phyloP scores from a whole-genome alignment of 2,329 filamentous ascomycete species.

The Stemphylium lycopersici region DNA sequence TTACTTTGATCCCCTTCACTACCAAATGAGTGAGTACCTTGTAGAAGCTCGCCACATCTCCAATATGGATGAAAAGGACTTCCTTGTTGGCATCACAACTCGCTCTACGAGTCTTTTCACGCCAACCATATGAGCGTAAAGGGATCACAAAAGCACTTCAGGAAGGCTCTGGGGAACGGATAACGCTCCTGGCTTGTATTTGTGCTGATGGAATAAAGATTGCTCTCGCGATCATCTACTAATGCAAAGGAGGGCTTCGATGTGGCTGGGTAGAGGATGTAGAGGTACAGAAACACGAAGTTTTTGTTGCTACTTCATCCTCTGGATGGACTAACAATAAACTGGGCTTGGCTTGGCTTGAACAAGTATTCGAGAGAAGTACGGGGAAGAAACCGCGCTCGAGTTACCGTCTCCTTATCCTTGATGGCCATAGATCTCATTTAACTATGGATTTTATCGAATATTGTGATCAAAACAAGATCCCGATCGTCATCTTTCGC shows the following conservation, averaged over 20 bases:
- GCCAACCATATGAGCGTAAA: not conserved
- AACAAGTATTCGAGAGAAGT: not conserved
- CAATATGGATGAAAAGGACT: slow-evolving; percentile 20
- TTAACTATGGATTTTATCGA: not conserved
- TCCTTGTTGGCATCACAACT: slow-evolving; percentile 2
- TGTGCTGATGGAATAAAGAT: too few relatives aligned
- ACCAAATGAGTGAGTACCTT: slow-evolving; percentile 15
- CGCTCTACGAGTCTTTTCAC: not conserved
- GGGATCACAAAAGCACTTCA: not conserved
- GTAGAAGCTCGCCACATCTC: slow-evolving; percentile 10
- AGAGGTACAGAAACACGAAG: not conserved
- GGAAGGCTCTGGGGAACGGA: not conserved
- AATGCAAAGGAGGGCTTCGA: not conserved
- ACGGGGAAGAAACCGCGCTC: not conserved
- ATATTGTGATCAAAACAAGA: too few relatives aligned
- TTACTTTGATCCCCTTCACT: slow-evolving; percentile 9
- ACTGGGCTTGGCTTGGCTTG: not conserved
- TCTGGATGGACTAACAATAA: not conserved
- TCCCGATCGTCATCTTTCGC: not conserved
- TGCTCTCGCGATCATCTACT: slow-evolving; percentile 18
- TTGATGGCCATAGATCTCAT: not conserved
- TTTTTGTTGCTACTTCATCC: not conserved
- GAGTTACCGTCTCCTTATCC: not conserved
- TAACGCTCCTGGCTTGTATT: too few relatives aligned
- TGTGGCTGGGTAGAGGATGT: slow-evolving; percentile 5